A percentile compares a stretch with the other conserved stretches of the same genome.
phyloP scores from a whole-genome alignment of 208 protist species.

The Trypanosoma lewisi region DNA sequence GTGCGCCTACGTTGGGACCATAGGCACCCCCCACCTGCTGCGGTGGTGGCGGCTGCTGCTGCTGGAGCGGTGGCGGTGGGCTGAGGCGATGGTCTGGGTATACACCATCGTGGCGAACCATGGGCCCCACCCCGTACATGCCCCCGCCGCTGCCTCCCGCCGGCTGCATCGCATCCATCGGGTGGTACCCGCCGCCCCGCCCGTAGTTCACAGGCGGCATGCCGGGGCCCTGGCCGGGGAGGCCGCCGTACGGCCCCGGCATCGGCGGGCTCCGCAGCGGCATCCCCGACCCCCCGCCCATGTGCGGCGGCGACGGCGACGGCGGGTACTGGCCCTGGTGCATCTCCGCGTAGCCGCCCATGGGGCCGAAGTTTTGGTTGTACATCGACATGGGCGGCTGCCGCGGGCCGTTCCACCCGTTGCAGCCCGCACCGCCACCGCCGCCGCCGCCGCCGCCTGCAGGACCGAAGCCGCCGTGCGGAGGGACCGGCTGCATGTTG shows the following conservation, averaged over 20 bases:
- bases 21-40: slow-evolving; percentile 9
- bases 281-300: slow-evolving; percentile 34
- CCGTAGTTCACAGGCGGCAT: slow-evolving; percentile 10
- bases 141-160: too few relatives aligned
- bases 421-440: slow-evolving; percentile 23
- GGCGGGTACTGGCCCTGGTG: slow-evolving; percentile 19
- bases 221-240: slow-evolving; percentile 12
- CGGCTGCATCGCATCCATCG: slow-evolving; percentile 24
- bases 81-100: slow-evolving; percentile 21
- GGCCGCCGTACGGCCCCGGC: slow-evolving; percentile 20
- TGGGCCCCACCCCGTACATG: slow-evolving; percentile 13
- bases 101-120: slow-evolving; percentile 22
- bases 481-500: slow-evolving; percentile 22
- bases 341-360: slow-evolving; percentile 24
- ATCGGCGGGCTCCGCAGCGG: slow-evolving; percentile 35
- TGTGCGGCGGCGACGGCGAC: slow-evolving; percentile 18
- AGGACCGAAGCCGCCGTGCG: slow-evolving; percentile 28
- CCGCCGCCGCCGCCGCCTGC: slow-evolving; percentile 25
- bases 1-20: slow-evolving; percentile 3
- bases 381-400: slow-evolving; percentile 50
- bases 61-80: slow-evolving; percentile 17
- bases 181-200: slow-evolving; percentile 14
- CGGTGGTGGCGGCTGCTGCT: slow-evolving; percentile 15
- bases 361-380: slow-evolving; percentile 30
- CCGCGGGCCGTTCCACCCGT: slow-evolving; percentile 22